Conservation (phyloP, 306 rosid genomes). For the Quercus variabilis region DNA sequence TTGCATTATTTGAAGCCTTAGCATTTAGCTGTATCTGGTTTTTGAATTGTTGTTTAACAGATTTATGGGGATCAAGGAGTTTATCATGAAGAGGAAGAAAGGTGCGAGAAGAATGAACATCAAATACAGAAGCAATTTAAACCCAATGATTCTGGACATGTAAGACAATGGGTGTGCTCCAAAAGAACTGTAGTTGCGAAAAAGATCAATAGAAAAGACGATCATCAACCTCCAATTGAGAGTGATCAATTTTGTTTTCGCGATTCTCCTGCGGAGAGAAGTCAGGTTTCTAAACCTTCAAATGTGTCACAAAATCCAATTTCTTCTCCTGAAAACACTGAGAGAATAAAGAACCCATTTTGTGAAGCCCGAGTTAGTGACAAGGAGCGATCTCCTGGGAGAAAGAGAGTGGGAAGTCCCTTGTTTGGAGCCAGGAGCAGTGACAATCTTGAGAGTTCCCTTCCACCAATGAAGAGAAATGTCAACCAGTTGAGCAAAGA, state of each 20-base stretch:
- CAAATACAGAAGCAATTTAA: slow-evolving; percentile 33
- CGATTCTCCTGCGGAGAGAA: slow-evolving; percentile 18
- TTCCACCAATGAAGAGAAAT: slow-evolving; percentile 18
- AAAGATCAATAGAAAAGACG: slow-evolving; percentile 31
- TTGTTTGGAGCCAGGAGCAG: slow-evolving; percentile 19
- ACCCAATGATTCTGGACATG: slow-evolving; percentile 31
- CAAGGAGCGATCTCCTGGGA: slow-evolving; percentile 21
- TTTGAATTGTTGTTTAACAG: slow-evolving; percentile 16
- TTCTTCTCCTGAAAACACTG: slow-evolving; percentile 38
- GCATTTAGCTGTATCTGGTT: not conserved
- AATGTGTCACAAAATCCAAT: slow-evolving; percentile 16
- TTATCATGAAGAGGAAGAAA: slow-evolving; percentile 16
- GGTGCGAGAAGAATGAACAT: slow-evolving; percentile 20
- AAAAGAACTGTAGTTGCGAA: slow-evolving; percentile 45
- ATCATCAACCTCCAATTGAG: slow-evolving; percentile 21
- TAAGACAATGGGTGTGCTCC: slow-evolving; percentile 49
- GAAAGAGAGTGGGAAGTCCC: slow-evolving; percentile 32
- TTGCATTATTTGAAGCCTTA: not conserved
- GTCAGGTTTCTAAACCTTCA: slow-evolving; percentile 7
- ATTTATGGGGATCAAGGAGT: slow-evolving; percentile 21
- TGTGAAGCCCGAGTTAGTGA: slow-evolving; percentile 26
- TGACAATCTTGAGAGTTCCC: slow-evolving; percentile 19
- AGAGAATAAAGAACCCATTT: slow-evolving; percentile 14
- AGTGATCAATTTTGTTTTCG: slow-evolving; percentile 19
- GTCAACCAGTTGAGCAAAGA: slow-evolving; percentile 21